phyloP scores from a whole-genome alignment of 768 basidiomycete species.

The Kwoniella mangroviensis region DNA sequence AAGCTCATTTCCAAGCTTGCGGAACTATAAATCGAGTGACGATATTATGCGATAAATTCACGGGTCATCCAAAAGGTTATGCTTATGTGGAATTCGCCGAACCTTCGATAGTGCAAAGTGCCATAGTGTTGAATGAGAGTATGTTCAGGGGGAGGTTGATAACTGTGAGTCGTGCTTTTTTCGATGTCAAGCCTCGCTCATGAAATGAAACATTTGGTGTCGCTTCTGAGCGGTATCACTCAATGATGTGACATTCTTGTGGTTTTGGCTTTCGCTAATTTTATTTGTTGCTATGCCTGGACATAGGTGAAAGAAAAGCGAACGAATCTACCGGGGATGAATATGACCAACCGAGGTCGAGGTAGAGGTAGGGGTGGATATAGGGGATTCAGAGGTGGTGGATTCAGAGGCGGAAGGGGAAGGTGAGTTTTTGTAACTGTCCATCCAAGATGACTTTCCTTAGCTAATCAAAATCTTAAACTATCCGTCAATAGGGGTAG shows the following conservation, averaged over 20 bases:
- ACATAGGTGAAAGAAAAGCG: conserved; percentile 88
- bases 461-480: not conserved
- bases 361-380: conserved; percentile 65
- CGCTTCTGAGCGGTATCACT: no score
- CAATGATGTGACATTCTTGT: no score
- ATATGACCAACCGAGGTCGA: conserved; percentile 74
- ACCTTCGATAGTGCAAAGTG: conserved; percentile 84
- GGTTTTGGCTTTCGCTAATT: not conserved
- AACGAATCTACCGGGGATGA: conserved; percentile 93
- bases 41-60: conserved; percentile 99
- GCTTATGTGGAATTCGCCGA: conserved; percentile 99
- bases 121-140: conserved; percentile 92
- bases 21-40: conserved; percentile 98
- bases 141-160: conserved; percentile 90
- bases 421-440: not conserved
- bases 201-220: no score
- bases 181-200: no score
- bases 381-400: conserved; percentile 72
- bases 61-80: conserved; percentile 98
- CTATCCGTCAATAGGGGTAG: conserved; percentile 63
- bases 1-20: conserved; percentile 94
- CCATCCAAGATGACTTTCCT: no score
- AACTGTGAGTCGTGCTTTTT: conserved; percentile 65
- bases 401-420: conserved; percentile 57
- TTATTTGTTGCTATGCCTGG: not conserved